Evolutionary conservation across 1,139 yeast species (phyloP).

Genomic region (Pneumocystis oryctolagi): DNA sequence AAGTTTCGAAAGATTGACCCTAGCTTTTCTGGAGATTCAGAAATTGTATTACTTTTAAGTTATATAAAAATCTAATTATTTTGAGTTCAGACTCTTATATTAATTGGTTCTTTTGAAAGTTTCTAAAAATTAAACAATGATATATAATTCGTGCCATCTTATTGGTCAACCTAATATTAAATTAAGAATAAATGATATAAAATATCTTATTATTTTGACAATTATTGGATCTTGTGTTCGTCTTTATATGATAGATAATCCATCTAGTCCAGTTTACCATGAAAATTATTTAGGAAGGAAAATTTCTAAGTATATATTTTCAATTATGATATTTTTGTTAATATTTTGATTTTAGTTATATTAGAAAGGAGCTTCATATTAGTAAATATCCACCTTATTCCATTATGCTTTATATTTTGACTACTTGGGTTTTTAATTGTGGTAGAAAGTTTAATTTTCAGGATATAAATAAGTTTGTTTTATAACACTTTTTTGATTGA

Average conservation of each 20-base stretch:
- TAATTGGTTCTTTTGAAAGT: neutral
- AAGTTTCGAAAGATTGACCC: neutral
- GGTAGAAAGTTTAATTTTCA: constrained; percentile 61
- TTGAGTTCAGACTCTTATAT: neutral
- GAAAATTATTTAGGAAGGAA: neutral
- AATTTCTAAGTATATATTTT: neutral
- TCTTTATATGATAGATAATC: neutral
- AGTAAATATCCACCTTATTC: constrained; percentile 94
- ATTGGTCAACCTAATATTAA: neutral
- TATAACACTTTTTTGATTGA: neutral
- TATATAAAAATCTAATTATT: neutral
- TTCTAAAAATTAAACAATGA: neutral
- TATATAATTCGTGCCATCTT: neutral
- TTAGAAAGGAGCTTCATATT: constrained; percentile 61
- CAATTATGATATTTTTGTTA: neutral
- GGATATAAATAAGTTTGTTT: constrained; percentile 40
- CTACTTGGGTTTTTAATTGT: constrained; percentile 59
- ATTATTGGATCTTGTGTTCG: neutral
- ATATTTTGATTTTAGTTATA: constrained; percentile 27
- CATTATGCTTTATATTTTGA: constrained; percentile 71
- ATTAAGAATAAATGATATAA: neutral
- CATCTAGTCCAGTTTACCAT: neutral
- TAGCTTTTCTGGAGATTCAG: neutral
- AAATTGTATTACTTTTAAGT: neutral
- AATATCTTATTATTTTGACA: neutral